Conservation (phyloP, 2,329 filamentous ascomycete species). For the Aspergillus proliferans region DNA sequence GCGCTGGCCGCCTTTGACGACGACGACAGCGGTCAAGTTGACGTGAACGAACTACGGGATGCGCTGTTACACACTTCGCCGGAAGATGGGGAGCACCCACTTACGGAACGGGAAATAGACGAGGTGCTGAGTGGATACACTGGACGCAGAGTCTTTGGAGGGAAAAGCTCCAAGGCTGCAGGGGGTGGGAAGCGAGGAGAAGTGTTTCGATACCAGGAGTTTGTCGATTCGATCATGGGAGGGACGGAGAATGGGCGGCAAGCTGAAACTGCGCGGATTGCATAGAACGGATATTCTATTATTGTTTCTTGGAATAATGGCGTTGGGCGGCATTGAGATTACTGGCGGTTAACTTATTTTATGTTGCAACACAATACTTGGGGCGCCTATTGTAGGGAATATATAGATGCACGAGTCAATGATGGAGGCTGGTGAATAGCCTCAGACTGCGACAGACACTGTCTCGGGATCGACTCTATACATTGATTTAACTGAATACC, state of each 20-base stretch:
- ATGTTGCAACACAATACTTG: no score
- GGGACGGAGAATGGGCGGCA: constrained; percentile 32
- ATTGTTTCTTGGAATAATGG: no score
- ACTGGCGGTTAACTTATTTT: no score
- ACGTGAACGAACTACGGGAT: constrained; percentile 73
- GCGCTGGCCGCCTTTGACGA: constrained; percentile 95
- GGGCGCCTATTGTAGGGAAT: no score
- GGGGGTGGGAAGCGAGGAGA: constrained; percentile 64
- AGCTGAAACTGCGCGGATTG: constrained; percentile 1
- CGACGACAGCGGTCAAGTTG: constrained; percentile 88
- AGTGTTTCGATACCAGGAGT: constrained; percentile 90
- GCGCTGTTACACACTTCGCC: constrained; percentile 76
- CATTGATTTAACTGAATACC: no score
- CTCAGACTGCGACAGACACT: no score
- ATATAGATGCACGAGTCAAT: no score
- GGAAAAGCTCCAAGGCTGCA: constrained; percentile 28
- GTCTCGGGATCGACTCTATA: no score
- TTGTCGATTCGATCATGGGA: constrained; percentile 66
- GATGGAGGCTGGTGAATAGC: not conserved
- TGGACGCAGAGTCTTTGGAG: constrained; percentile 74
- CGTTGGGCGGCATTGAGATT: no score
- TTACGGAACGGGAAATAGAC: constrained; percentile 73
- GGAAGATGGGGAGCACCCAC: constrained; percentile 58
- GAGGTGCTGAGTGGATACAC: constrained; percentile 82
- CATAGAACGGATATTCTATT: no score